Base-by-base conservation (phyloP, 371 early-diverging fungal species). In the Gilbertella persicaria region DNA sequence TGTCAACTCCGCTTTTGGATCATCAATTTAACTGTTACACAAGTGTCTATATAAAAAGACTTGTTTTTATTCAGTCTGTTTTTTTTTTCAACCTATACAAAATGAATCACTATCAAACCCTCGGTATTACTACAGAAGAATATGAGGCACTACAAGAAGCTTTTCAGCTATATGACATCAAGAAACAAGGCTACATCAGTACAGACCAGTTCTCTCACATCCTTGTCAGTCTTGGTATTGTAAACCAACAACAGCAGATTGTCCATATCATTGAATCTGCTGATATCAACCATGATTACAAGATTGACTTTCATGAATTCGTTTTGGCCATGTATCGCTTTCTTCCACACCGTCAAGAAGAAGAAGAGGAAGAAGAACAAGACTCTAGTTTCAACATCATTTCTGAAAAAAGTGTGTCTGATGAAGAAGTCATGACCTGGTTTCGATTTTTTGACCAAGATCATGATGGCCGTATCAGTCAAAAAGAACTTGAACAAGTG, bases 361-460 rank as follows among this genome's bases (percentile, higher is more conserved):
- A 60, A 53, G 42, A 45, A 14, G 35, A 52, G 12, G 29, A 9
- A 42, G 13, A 60, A 53, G 42, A 45, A 14, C 25, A 52, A 10
- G 29, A 9, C 33, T 5, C 16, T 14, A 26, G 52, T 33, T 33
- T 12, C 28, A 45, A 28, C 17, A 17, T 45, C 2, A 41, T 76
- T 38, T 75, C 83, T 58, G 79, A 80, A 17, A 64, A 75, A 41
- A 79, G 82, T 14, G 19, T 21, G 21, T 50, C 75, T 79, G 36
- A 64, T 69, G 19, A 84, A 21, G 88, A 89, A 53, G 71, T 89
- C 6, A 60, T 76, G 10, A 83, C 82, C 30, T 82, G 87, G 4
- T 92, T 91, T 62, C 71, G 78, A 19, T 69, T 82, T 5, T 90
- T 91, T 67, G 92, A 91, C 60, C 83, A 82, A 56, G 84, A 90